These are phyloP conservation scores for Hypericum perforatum DNA, from an alignment of 345 rosid genomes.

Conservation along the genomic window DNA sequence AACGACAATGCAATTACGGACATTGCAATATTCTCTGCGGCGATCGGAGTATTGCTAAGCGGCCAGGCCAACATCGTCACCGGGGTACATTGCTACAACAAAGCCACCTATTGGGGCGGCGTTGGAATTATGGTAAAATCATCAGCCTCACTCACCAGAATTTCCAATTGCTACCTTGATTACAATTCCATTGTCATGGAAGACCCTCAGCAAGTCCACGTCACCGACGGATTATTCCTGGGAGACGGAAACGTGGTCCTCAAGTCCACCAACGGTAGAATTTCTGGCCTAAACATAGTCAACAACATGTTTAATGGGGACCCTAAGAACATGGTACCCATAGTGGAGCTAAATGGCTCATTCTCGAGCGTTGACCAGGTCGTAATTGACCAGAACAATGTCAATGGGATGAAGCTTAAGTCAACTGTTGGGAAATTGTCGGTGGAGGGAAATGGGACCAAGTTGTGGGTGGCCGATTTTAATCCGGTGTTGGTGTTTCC, in stretches of 20 bases:
- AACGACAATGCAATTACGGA: conserved; percentile 58
- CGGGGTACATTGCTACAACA: conserved; percentile 64
- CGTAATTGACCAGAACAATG: conserved; percentile 51
- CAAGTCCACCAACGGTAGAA: conserved; percentile 34
- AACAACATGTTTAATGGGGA: conserved; percentile 50
- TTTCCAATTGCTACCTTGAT: conserved; percentile 63
- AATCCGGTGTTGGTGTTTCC: conserved; percentile 45
- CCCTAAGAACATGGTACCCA: conserved; percentile 21
- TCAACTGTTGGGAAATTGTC: conserved; percentile 37
- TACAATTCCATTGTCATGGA: conserved; percentile 46
- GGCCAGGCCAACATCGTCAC: conserved; percentile 61
- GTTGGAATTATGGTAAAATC: conserved; percentile 44
- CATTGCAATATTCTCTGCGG: conserved; percentile 56
- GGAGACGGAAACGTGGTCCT: conserved; percentile 49
- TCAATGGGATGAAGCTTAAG: conserved; percentile 43
- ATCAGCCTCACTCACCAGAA: conserved; percentile 30
- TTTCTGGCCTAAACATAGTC: conserved; percentile 41
- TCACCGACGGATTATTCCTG: conserved; percentile 48
- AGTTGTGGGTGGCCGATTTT: conserved; percentile 55
- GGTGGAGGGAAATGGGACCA: conserved; percentile 44
- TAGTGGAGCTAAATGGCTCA: conserved; percentile 44
- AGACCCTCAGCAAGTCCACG: conserved; percentile 57
- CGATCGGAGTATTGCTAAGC: conserved; percentile 35
- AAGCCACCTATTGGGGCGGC: conserved; percentile 61
- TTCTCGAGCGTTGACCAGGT: conserved; percentile 42